phyloP scores from a whole-genome alignment of 306 rosid species.

The Pyrus communis region DNA sequence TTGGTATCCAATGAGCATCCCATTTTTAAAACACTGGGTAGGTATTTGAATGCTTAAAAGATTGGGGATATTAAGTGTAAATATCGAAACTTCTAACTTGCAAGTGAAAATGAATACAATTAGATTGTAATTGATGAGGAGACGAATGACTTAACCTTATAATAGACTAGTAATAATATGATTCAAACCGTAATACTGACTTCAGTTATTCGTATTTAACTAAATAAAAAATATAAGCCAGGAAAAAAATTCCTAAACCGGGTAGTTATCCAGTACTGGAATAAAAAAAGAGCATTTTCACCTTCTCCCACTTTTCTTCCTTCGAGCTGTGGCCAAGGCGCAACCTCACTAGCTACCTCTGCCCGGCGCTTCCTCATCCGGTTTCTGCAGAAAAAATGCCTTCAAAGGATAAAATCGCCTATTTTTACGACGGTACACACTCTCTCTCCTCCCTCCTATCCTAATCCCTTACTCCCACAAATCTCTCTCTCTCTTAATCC shows the following conservation, averaged over 20 bases:
- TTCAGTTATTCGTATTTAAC: no score
- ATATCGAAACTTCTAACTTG: no score
- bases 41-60: no score
- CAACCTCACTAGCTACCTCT: background rate
- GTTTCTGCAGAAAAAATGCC: slow-evolving; percentile 38
- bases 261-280: background rate
- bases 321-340: background rate
- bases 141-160: fast-evolving
- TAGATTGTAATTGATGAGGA: no score
- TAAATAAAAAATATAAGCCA: no score
- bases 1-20: no score
- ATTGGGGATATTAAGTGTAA: no score
- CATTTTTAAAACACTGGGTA: no score
- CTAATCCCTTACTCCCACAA: slow-evolving; percentile 9
- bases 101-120: no score
- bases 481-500: background rate
- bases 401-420: slow-evolving; percentile 84
- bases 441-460: slow-evolving; percentile 18
- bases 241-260: no score
- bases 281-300: background rate
- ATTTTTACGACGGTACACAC: slow-evolving; percentile 76
- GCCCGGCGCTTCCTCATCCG: background rate
- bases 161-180: no score
- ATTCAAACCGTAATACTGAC: no score
- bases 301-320: background rate